These are phyloP conservation scores for Spathaspora sp. DNA, from an alignment of 805 yeast species.

Conservation along the genomic window DNA sequence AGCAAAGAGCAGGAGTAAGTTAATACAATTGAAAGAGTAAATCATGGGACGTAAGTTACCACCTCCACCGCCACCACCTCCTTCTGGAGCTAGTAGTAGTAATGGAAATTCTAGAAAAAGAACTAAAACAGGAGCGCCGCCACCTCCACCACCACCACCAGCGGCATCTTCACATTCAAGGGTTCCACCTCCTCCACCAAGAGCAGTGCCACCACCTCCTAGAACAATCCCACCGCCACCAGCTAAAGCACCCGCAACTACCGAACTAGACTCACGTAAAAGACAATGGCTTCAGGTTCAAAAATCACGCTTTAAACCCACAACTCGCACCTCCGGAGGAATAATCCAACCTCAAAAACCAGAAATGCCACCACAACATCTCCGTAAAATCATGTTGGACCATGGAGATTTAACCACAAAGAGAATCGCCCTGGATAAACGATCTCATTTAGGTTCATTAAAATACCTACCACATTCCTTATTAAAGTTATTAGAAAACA, in stretches of 20 bases:
- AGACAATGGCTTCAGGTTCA: conserved; percentile 63
- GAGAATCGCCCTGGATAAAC: conserved; percentile 70
- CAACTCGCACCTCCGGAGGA: conserved; percentile 30
- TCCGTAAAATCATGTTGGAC: conserved; percentile 75
- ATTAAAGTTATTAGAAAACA: conserved; percentile 81
- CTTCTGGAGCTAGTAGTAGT: conserved; percentile 1
- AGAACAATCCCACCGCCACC: conserved; percentile 7
- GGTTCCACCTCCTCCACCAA: conserved; percentile 11
- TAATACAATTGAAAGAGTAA: background rate
- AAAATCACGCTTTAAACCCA: conserved; percentile 47
- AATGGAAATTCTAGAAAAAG: conserved; percentile 1
- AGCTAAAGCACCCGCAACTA: conserved; percentile 19
- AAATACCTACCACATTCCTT: conserved; percentile 96
- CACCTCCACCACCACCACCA: conserved; percentile 33
- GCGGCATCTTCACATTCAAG: conserved; percentile 17
- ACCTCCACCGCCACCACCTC: conserved; percentile 31
- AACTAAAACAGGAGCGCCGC: conserved; percentile 4
- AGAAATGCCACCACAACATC: conserved; percentile 92
- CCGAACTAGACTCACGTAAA: conserved; percentile 41
- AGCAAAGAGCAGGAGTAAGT: background rate
- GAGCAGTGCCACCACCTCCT: conserved; percentile 7
- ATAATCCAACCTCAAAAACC: conserved; percentile 58
- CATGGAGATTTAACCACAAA: conserved; percentile 82
- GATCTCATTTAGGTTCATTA: conserved; percentile 84
- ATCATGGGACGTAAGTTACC: conserved; percentile 17